Evolutionary conservation across 768 basidiomycete genomes (phyloP).

Genomic region (Lactifluus pinguis): DNA sequence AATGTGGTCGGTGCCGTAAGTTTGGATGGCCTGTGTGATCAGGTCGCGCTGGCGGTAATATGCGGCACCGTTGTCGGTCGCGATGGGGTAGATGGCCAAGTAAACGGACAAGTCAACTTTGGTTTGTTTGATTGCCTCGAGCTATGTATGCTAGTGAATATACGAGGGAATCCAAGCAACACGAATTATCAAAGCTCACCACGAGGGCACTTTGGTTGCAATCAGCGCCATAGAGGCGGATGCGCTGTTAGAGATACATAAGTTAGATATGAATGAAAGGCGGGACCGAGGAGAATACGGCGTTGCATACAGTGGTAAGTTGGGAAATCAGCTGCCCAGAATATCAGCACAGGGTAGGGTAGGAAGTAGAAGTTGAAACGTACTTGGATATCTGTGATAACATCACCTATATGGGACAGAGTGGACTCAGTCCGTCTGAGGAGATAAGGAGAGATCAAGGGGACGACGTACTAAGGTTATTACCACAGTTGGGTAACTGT

Average conservation of each 20-base stretch:
- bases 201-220: slow-evolving; percentile 77
- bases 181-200: slow-evolving; percentile 30
- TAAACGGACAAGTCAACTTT: slow-evolving; percentile 80
- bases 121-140: slow-evolving; percentile 85
- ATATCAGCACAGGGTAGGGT: neutral
- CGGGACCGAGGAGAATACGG: neutral
- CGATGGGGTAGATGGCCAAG: slow-evolving; percentile 58
- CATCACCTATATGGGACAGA: slow-evolving; percentile 31
- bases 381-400: slow-evolving; percentile 69
- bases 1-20: slow-evolving; percentile 70
- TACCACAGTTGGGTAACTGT: slow-evolving; percentile 64
- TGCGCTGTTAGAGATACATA: slow-evolving; percentile 31
- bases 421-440: neutral
- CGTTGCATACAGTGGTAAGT: slow-evolving; percentile 46
- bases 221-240: slow-evolving; percentile 82
- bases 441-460: neutral
- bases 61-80: slow-evolving; percentile 56
- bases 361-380: slow-evolving; percentile 7
- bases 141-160: slow-evolving; percentile 26
- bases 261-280: neutral
- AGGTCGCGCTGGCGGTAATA: slow-evolving; percentile 64
- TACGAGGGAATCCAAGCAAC: neutral
- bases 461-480: slow-evolving; percentile 29
- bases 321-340: slow-evolving; percentile 64
- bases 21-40: slow-evolving; percentile 61